phyloP scores from a whole-genome alignment of 257 asterid genomes.

The Solanum neorickii region DNA sequence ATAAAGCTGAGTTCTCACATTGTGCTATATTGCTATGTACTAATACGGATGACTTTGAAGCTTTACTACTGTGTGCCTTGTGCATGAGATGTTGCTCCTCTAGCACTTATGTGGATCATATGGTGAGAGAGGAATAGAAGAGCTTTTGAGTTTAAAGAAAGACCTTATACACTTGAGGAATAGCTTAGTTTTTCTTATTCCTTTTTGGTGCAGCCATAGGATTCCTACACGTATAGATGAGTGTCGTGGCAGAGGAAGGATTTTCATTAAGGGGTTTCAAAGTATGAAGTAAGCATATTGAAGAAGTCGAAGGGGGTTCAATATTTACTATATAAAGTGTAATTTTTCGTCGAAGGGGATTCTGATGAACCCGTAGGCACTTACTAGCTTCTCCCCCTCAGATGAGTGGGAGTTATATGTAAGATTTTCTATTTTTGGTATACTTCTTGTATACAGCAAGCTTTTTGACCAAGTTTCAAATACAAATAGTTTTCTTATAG shows the following conservation, averaged over 20 bases:
- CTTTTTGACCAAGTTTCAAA: background rate
- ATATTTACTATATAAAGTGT: no score
- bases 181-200: background rate
- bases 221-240: background rate
- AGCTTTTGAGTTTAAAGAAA: background rate
- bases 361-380: background rate
- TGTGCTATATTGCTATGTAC: background rate
- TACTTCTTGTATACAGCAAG: no score
- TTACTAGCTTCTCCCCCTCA: background rate
- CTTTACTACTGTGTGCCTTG: background rate
- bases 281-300: background rate
- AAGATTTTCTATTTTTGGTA: no score
- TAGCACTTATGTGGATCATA: background rate
- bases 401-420: background rate
- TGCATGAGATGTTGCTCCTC: background rate
- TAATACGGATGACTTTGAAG: background rate
- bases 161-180: background rate
- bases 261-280: background rate
- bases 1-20: background rate
- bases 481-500: background rate
- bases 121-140: background rate
- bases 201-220: background rate
- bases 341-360: background rate
- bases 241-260: background rate
- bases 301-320: background rate